Evolutionary conservation across 768 basidiomycete genomes (phyloP).

Genomic region (Thelephora ganbajun): DNA sequence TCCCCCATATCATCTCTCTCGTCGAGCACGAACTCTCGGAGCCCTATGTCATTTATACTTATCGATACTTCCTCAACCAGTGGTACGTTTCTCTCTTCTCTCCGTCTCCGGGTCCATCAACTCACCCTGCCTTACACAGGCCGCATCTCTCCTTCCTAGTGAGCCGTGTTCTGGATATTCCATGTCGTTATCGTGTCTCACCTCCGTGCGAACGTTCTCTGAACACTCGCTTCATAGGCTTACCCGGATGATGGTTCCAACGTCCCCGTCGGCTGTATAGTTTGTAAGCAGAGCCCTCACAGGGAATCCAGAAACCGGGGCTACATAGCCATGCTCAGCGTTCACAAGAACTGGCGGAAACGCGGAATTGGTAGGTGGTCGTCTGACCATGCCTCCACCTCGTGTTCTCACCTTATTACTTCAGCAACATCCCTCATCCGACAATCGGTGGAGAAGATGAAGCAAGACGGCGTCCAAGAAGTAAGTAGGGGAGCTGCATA

Average conservation of each 20-base stretch:
- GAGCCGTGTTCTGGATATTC: conserved; percentile 6
- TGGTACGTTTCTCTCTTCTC: conserved; percentile 48
- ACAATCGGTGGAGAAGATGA: conserved; percentile 78
- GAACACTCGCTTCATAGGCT: too few species aligned
- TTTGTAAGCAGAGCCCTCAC: conserved; percentile 95
- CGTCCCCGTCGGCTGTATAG: conserved; percentile 77
- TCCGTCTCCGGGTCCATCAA: conserved; percentile 13
- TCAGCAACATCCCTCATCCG: conserved; percentile 77
- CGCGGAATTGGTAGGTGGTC: conserved; percentile 79
- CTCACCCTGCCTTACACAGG: conserved; percentile 31
- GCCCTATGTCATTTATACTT: conserved; percentile 93
- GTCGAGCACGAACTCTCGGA: conserved; percentile 89
- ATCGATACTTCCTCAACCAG: conserved; percentile 90
- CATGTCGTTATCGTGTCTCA: conserved; percentile 3
- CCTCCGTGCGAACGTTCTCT: conserved; percentile 4
- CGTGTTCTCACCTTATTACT: conserved; percentile 22
- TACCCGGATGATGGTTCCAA: conserved; percentile 33
- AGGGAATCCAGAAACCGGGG: conserved; percentile 64
- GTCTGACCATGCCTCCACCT: conserved; percentile 8
- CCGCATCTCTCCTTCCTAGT: conserved; percentile 81
- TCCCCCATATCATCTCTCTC: conserved; percentile 73
- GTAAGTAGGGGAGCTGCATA: conserved; percentile 27
- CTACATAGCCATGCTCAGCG: conserved; percentile 97
- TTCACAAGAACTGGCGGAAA: conserved; percentile 71
- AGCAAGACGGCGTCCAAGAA: conserved; percentile 70